Evolutionary conservation across 2,329 filamentous ascomycete species (phyloP), one percentile per base, ranked within the genome.

Genomic region (Fusarium brevicatenulatum): DNA sequence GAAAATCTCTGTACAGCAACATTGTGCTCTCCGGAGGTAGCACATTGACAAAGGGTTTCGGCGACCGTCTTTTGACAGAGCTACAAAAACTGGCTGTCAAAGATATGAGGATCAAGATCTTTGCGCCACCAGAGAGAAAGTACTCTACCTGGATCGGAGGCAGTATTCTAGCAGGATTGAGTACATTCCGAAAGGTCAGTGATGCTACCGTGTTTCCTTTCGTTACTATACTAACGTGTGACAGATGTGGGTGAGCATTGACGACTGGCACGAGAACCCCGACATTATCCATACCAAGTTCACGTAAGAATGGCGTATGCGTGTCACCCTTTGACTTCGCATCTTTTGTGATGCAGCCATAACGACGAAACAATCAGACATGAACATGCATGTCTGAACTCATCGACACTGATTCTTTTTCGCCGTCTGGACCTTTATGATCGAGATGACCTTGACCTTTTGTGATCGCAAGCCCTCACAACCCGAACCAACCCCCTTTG

Each of bases 71-170:
- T 77, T 87, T 99, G 80, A 91, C 93, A 76, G 96, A 99, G 85
- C 92, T 98, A 75, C 96, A 98, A 85, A 89, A 92, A 81, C 86
- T 98, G 78, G 96, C 96, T 16, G 95, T 98, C 77, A 98, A 98
- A 87, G 96, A 99, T 82, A 99, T 98, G 95, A 91, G 95, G 79
- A 98, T 99, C 86, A 97, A 98, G 88, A 99, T 99, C 80, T 97
- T 97, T 85, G 96, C 96, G 60, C 96, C 96, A 62, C 95, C 96
- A 10, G 96, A 99, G 87, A 90, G 96, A 75, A 97, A 98, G 84
- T 99, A 98, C 86, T 98, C 95, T 71, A 99, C 96, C 37, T 99
- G 96, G 96, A 98, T 98, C 77, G 96, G 96, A 73, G 96, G 96
- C 63, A 98, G 96, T 82, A 99, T 99, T 84, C 86, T 99, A 75